phyloP scores from a whole-genome alignment of 345 rosid species.

The Diplotaxis tenuifolia region DNA sequence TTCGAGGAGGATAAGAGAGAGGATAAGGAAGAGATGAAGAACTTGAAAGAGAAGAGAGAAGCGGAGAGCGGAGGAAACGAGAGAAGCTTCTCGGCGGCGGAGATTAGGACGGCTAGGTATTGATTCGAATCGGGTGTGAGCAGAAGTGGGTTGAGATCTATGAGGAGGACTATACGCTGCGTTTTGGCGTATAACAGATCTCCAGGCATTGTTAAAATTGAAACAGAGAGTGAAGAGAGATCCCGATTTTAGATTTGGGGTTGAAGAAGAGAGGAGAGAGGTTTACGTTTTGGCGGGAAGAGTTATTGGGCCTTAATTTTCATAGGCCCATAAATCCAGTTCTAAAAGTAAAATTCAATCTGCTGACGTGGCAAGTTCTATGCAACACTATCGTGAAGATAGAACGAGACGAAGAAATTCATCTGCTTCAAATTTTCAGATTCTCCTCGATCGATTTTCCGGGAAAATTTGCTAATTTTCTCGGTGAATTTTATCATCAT shows the following conservation, averaged over 20 bases:
- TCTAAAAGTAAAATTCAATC: not conserved
- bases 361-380: slow-evolving; percentile 28
- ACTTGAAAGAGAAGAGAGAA: slow-evolving; percentile 75
- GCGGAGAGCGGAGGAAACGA: slow-evolving; percentile 54
- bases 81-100: slow-evolving; percentile 56
- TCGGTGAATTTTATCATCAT: slow-evolving; percentile 32
- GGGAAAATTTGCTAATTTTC: slow-evolving; percentile 9
- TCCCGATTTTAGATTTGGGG: slow-evolving; percentile 2
- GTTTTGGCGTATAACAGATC: slow-evolving; percentile 53
- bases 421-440: slow-evolving; percentile 19
- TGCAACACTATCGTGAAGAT: slow-evolving; percentile 27
- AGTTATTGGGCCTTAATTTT: not conserved
- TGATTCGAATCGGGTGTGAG: slow-evolving; percentile 32
- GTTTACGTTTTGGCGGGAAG: slow-evolving; percentile 34
- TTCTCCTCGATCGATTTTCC: slow-evolving; percentile 8
- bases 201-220: slow-evolving; percentile 42
- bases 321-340: not conserved
- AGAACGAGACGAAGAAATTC: slow-evolving; percentile 13
- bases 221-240: slow-evolving; percentile 7
- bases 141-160: slow-evolving; percentile 76
- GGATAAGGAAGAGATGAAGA: slow-evolving; percentile 75
- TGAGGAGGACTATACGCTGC: slow-evolving; percentile 67
- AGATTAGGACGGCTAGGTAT: slow-evolving; percentile 46
- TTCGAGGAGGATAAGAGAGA: slow-evolving; percentile 89
- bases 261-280: not conserved